phyloP scores from a whole-genome alignment of 345 rosid species.

The Theobroma cacao region DNA sequence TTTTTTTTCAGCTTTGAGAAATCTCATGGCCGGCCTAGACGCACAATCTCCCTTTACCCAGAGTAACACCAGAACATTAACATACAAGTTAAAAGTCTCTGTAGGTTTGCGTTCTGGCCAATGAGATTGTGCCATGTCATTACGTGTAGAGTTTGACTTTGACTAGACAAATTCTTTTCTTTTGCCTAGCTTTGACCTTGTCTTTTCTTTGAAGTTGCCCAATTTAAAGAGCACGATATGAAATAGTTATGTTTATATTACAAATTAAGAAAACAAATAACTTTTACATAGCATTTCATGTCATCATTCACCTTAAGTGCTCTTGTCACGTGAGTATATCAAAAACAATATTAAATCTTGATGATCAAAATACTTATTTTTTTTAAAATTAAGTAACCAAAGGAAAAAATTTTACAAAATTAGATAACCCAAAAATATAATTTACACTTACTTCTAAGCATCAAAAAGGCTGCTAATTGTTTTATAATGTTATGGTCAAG shows the following conservation, averaged over 20 bases:
- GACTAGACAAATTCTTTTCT: neutral
- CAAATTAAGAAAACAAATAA: too few species aligned
- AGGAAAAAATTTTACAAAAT: too few species aligned
- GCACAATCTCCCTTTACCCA: neutral
- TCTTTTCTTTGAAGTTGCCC: neutral
- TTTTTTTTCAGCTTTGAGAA: neutral
- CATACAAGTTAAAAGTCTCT: neutral
- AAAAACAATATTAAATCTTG: too few species aligned
- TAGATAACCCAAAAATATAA: too few species aligned
- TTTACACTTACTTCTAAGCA: neutral
- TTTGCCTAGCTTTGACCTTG: neutral
- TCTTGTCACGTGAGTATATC: too few species aligned
- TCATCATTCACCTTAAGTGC: too few species aligned
- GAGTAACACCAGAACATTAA: neutral
- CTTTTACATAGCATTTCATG: too few species aligned
- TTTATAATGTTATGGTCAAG: neutral
- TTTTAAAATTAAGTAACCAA: too few species aligned
- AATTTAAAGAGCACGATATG: neutral
- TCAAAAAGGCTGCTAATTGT: neutral
- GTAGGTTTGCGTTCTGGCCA: neutral
- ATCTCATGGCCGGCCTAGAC: neutral
- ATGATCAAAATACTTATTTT: too few species aligned
- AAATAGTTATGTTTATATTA: too few species aligned
- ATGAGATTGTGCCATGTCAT: neutral
- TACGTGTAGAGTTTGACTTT: neutral